A percentile compares a stretch with the other conserved stretches of the same genome.
phyloP scores from a whole-genome alignment of 441 rosid species.

The Breynia disticha region DNA sequence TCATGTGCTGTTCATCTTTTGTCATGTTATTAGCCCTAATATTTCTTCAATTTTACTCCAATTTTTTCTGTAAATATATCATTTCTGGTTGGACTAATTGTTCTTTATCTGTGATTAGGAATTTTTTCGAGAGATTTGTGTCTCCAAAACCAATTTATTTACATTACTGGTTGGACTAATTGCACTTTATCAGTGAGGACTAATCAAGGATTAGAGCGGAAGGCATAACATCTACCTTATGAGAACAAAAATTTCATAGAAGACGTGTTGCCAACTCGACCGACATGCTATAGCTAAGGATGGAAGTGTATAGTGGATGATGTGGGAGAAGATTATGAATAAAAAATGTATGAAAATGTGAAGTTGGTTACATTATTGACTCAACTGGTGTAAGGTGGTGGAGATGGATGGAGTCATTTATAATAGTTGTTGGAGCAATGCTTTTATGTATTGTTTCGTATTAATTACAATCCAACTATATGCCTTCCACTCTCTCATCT shows the following conservation, averaged over 20 bases:
- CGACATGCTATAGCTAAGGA: no score
- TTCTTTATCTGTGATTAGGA: background rate
- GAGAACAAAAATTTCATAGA: no score
- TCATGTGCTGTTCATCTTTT: background rate
- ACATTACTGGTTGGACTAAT: background rate
- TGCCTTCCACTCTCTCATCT: no score
- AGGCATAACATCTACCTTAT: no score
- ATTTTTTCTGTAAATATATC: background rate
- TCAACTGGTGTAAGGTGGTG: background rate
- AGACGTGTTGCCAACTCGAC: no score
- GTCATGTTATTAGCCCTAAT: background rate
- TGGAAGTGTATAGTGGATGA: background rate
- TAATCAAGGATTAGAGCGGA: no score
- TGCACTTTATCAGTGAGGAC: no score
- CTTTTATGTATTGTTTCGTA: no score
- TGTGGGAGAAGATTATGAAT: background rate
- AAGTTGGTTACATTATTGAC: constrained; percentile 14
- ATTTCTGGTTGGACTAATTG: no score
- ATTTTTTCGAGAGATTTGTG: background rate
- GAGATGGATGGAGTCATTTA: no score
- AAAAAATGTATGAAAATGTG: constrained; percentile 6
- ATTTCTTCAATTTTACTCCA: background rate
- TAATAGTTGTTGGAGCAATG: no score
- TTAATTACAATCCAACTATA: no score
- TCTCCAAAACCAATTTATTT: background rate